Evolutionary conservation across 2,329 filamentous ascomycete species (phyloP).

Genomic region (Capronia epimyces): DNA sequence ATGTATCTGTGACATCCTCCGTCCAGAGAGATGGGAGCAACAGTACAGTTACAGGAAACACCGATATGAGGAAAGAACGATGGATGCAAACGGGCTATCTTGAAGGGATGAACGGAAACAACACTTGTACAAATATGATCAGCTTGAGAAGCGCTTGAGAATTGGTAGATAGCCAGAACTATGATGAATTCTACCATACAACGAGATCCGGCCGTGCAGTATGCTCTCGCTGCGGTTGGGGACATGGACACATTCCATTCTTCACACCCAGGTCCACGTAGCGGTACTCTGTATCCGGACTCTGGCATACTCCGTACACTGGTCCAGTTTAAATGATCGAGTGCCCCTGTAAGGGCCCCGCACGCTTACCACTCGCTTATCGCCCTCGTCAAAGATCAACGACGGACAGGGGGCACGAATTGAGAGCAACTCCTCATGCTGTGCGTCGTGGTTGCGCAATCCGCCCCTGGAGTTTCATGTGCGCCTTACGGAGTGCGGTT

Average conservation of each 20-base stretch:
- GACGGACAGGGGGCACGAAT: neutral
- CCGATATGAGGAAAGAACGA: neutral
- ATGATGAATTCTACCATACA: neutral
- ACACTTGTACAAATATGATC: neutral
- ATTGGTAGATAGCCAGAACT: neutral
- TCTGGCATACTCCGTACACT: no score
- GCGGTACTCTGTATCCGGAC: no score
- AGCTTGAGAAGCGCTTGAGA: neutral
- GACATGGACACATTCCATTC: no score
- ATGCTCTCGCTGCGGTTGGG: no score
- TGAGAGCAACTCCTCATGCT: neutral
- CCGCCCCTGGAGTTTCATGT: no score
- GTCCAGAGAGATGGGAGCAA: neutral
- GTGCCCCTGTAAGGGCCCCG: neutral
- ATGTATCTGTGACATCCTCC: neutral
- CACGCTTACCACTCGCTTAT: neutral
- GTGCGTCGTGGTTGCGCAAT: no score
- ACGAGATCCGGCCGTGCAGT: no score
- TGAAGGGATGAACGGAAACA: neutral
- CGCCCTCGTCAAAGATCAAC: neutral
- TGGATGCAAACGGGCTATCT: neutral
- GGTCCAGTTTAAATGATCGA: neutral
- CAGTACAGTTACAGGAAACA: constrained; percentile 2
- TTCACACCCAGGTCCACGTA: neutral
- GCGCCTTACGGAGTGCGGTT: no score